Evolutionary conservation across 2,329 filamentous ascomycete species (phyloP).

Genomic region (Diaporthe eres): DNA sequence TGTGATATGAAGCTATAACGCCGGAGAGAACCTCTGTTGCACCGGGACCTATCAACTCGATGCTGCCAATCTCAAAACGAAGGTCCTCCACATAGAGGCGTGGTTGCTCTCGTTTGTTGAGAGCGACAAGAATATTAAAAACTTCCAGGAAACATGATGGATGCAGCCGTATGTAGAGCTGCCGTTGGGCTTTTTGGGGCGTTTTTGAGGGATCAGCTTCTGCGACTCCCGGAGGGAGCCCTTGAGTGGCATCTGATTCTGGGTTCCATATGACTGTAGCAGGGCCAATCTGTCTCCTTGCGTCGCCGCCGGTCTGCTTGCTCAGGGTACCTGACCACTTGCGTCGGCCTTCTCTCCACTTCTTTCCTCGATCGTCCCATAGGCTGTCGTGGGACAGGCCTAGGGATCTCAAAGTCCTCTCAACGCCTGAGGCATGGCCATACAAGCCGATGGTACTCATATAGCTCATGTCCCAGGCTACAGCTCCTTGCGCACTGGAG

Average conservation of each 20-base stretch:
- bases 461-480: slow-evolving; percentile 96
- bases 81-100: slow-evolving; percentile 76
- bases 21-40: slow-evolving; percentile 84
- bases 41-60: slow-evolving; percentile 74
- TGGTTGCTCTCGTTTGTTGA: slow-evolving; percentile 73
- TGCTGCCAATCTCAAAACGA: slow-evolving; percentile 75
- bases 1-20: slow-evolving; percentile 70
- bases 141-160: slow-evolving; percentile 82
- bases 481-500: slow-evolving; percentile 79
- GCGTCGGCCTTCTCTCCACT: slow-evolving; percentile 74
- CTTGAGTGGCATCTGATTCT: slow-evolving; percentile 44
- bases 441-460: slow-evolving; percentile 87
- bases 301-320: slow-evolving; percentile 65
- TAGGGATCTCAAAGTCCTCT: slow-evolving; percentile 75
- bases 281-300: slow-evolving; percentile 75
- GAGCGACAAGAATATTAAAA: slow-evolving; percentile 73
- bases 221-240: slow-evolving; percentile 38
- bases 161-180: slow-evolving; percentile 81
- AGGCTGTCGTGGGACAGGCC: slow-evolving; percentile 72
- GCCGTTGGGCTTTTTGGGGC: slow-evolving; percentile 49
- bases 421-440: slow-evolving; percentile 68
- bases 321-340: slow-evolving; percentile 66
- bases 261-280: slow-evolving; percentile 83
- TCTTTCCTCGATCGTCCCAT: slow-evolving; percentile 75
- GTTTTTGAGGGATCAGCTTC: slow-evolving; percentile 27